Base-by-base conservation (phyloP, 805 yeast species). In the Saccharomyces kudriavzevii region DNA sequence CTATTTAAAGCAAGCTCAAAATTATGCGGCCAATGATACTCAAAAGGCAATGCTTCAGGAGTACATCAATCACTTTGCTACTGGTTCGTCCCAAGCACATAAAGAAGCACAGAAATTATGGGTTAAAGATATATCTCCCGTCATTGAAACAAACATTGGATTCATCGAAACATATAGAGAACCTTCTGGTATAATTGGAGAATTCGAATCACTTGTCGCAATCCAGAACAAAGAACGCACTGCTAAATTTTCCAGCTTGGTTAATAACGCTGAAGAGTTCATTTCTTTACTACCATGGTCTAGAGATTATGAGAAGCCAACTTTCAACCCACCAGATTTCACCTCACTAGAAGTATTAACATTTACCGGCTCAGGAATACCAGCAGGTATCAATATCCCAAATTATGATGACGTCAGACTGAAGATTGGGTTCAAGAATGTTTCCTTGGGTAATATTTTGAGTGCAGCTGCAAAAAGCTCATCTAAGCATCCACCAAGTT, bases 81-180 rank as follows among this genome's bases (percentile, higher is more conserved):
- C 92, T 13, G 96, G 96, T 22, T 85, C 92, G 4, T 84, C 89
- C 82, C 80, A 83, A 58, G 87, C 91, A 10, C 96, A 89, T 70
- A 86, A 86, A 63, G 80, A 85, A 54, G 85, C 96, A 0, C 96
- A 89, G 69, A 80, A 83, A 52, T 76, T 80, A 55, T 89, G 97
- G 96, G 95, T 89, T 54, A 87, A 87, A 66, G 96, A 89, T 68
- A 70, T 86, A 51, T 85, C 88, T 1, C 97, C 97, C 11, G 74
- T 74, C 13, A 84, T 84, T 40, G 89, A 84, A 71, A 83, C 92
- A 47, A 89, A 89, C 67, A 81, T 89, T 61, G 97, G 97, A 0
- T 89, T 89, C 68, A 89, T 89, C 61, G 97, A 89, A 73, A 89
- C 96, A 28, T 89, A 89, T 72, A 79, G 97, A 70, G 97, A 89